Percentiles rank a stretch among this genome's conserved stretches.
Conservation (phyloP, 371 early-diverging fungal species). For the Mucor saturninus region DNA sequence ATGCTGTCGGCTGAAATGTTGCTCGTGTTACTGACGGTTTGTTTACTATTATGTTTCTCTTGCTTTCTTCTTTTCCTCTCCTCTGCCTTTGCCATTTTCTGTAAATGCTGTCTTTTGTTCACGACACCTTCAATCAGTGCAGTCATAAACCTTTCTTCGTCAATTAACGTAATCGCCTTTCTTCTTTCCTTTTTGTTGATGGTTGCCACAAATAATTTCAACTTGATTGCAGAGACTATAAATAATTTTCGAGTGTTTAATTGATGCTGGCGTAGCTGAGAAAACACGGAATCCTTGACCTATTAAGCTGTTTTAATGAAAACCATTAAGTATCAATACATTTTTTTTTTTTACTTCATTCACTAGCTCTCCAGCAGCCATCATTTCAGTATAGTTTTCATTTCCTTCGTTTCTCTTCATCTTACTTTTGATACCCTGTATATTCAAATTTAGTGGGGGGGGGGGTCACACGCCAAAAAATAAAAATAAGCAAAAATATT, state of each 20-base stretch:
- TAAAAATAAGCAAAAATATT: not conserved
- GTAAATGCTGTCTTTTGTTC: slow-evolving; percentile 29
- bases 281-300: slow-evolving; percentile 39
- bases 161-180: slow-evolving; percentile 31
- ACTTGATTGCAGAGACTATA: slow-evolving; percentile 45
- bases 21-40: not conserved
- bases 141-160: slow-evolving; percentile 48
- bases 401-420: slow-evolving; percentile 27
- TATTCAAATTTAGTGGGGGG: not conserved
- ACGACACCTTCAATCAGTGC: slow-evolving; percentile 47
- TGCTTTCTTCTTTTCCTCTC: slow-evolving; percentile 10
- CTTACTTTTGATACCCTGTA: slow-evolving; percentile 44
- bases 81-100: slow-evolving; percentile 15
- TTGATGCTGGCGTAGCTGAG: slow-evolving; percentile 39
- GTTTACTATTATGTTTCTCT: slow-evolving; percentile 1
- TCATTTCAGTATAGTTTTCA: slow-evolving; percentile 30
- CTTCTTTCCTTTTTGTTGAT: slow-evolving; percentile 38
- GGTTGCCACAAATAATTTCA: slow-evolving; percentile 40
- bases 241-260: slow-evolving; percentile 45
- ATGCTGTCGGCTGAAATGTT: not conserved
- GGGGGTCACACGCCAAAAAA: not conserved
- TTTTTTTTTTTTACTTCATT: slow-evolving; percentile 32
- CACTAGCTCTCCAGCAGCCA: slow-evolving; percentile 44
- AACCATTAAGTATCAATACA: not conserved
- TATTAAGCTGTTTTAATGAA: slow-evolving; percentile 7